Conservation (phyloP, 2,329 filamentous ascomycete species). For the Monilinia vaccinii-corymbosi region DNA sequence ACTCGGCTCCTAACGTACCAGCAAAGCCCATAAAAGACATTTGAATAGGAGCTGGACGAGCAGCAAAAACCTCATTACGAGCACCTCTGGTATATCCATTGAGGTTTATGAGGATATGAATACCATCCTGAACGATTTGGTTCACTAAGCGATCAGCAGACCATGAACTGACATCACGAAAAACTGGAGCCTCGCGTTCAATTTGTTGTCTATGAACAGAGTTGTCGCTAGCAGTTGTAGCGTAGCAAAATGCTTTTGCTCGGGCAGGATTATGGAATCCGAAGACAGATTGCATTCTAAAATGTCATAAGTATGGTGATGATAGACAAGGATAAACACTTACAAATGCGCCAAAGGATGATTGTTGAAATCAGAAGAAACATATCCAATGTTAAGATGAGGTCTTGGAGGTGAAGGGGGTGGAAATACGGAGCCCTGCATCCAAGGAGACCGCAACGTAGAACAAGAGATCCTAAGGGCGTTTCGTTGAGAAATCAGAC, state of each 20-base stretch:
- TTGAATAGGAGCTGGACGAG: conserved; percentile 86
- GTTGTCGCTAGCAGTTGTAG: conserved; percentile 83
- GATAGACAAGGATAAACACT: conserved; percentile 26
- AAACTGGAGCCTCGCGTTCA: conserved; percentile 83
- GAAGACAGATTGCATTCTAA: conserved; percentile 92
- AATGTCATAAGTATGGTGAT: background rate
- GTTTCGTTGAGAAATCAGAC: conserved; percentile 90
- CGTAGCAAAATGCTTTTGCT: conserved; percentile 87
- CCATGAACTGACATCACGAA: conserved; percentile 83
- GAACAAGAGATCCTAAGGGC: conserved; percentile 87
- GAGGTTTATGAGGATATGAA: conserved; percentile 94
- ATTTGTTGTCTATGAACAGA: conserved; percentile 89
- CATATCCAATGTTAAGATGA: conserved; percentile 84
- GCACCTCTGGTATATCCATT: conserved; percentile 96
- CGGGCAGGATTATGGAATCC: conserved; percentile 69
- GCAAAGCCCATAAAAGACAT: conserved; percentile 99
- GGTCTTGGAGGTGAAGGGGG: conserved; percentile 77
- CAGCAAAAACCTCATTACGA: conserved; percentile 95
- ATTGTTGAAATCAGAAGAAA: conserved; percentile 98
- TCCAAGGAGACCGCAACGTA: conserved; percentile 78
- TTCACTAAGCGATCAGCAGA: conserved; percentile 72
- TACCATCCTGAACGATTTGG: conserved; percentile 78
- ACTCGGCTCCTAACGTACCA: conserved; percentile 89
- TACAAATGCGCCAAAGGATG: conserved; percentile 86
- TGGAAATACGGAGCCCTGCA: conserved; percentile 70